Percentiles rank a stretch among this genome's conserved stretches.
phyloP scores from a whole-genome alignment of 768 basidiomycete genomes.

The Mycena galericulata region DNA sequence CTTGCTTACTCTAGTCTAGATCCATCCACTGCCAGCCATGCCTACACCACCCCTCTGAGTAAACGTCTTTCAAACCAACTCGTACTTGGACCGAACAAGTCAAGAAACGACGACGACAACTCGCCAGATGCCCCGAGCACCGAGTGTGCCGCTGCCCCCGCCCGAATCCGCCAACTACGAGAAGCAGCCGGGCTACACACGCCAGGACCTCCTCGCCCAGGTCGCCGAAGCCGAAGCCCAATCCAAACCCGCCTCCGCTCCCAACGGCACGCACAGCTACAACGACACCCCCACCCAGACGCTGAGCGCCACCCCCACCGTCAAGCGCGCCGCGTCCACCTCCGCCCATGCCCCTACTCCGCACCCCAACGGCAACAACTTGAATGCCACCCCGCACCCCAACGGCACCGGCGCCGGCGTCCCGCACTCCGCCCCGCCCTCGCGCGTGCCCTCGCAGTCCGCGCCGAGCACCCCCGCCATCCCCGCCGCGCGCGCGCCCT shows the following conservation, averaged over 20 bases:
- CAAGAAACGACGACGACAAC: background rate
- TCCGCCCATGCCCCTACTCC: no score
- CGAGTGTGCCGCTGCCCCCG: conserved; percentile 32
- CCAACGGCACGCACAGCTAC: background rate
- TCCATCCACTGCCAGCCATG: no score
- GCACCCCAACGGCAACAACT: no score
- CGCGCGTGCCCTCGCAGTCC: background rate
- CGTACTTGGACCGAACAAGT: background rate
- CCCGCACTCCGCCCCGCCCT: no score
- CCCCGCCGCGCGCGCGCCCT: conserved; percentile 3
- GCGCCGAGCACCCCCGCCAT: conserved; percentile 14
- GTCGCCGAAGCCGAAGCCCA: background rate
- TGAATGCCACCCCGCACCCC: no score
- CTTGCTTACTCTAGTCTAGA: background rate
- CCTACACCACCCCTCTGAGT: no score
- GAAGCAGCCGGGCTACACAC: conserved; percentile 31
- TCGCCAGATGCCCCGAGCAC: background rate
- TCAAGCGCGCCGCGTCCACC: conserved; percentile 13
- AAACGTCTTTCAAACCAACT: no score
- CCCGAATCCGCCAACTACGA: conserved; percentile 27
- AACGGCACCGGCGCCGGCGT: no score
- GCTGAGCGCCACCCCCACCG: background rate
- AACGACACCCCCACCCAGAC: background rate
- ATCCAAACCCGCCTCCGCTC: background rate
- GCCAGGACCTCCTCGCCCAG: conserved; percentile 27